Percentiles rank a stretch among this genome's conserved stretches.
Conservation (phyloP, 148 eudicot species). For the Polygonum aviculare region DNA sequence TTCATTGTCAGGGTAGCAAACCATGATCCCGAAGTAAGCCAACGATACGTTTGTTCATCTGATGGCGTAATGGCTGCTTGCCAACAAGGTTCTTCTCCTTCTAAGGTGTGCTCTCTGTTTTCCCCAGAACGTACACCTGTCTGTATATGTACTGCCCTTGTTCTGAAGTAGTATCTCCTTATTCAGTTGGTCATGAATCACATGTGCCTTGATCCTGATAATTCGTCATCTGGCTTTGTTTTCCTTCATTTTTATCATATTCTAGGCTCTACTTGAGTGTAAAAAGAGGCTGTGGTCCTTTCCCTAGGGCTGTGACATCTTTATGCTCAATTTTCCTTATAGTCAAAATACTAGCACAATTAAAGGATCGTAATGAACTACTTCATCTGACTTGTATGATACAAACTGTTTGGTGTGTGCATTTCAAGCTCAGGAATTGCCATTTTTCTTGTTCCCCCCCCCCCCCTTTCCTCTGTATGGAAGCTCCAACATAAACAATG, state of each 20-base stretch:
- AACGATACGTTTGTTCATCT: not conserved
- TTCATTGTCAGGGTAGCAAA: not conserved
- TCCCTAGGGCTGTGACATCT: not conserved
- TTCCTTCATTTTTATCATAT: not conserved
- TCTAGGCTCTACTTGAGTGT: not conserved
- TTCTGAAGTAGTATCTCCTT: not conserved
- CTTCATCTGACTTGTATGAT: not conserved
- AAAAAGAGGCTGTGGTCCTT: not conserved
- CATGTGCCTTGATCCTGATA: not conserved
- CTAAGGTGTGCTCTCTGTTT: not conserved
- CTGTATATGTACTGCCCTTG: not conserved
- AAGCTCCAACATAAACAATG: not conserved
- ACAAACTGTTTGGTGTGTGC: not conserved
- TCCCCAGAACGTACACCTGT: not conserved
- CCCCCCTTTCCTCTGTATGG: not conserved
- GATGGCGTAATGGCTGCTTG: not conserved
- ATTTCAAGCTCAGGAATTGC: not conserved
- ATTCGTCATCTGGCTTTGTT: not conserved
- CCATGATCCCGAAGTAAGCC: not conserved
- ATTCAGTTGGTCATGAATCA: not conserved
- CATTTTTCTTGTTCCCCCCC: not conserved
- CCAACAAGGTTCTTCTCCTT: not conserved
- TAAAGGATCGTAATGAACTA: not conserved
- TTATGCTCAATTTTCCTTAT: not conserved
- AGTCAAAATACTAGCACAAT: not conserved